Conservation (phyloP, 2,329 filamentous ascomycete genomes). For the Dactylellina cionopaga region DNA sequence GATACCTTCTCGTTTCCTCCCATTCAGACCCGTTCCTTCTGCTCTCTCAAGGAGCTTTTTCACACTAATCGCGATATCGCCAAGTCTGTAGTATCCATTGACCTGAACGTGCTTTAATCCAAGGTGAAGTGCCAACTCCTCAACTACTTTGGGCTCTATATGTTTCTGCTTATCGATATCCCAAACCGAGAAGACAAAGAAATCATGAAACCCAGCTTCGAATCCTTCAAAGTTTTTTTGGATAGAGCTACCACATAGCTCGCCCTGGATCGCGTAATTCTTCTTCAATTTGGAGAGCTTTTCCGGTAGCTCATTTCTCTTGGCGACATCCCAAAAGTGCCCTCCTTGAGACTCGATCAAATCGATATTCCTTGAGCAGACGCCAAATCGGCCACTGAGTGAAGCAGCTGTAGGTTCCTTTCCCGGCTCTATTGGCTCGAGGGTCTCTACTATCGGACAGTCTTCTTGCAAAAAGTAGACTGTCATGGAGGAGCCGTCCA, state of each 20-base stretch:
- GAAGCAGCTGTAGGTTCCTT: slow-evolving; percentile 49
- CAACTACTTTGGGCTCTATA: slow-evolving; percentile 57
- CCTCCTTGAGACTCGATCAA: slow-evolving; percentile 52
- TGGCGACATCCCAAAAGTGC: slow-evolving; percentile 56
- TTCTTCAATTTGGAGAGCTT: slow-evolving; percentile 54
- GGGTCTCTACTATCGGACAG: slow-evolving; percentile 48
- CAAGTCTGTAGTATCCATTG: slow-evolving; percentile 19
- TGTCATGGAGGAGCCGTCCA: slow-evolving; percentile 62
- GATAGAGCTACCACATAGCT: slow-evolving; percentile 58
- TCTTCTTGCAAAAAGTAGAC: slow-evolving; percentile 59
- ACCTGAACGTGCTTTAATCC: slow-evolving; percentile 59
- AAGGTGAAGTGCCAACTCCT: slow-evolving; percentile 56
- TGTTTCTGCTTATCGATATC: slow-evolving; percentile 58
- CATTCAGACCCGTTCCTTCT: slow-evolving; percentile 55
- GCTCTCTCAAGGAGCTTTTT: slow-evolving; percentile 57
- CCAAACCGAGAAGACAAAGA: slow-evolving; percentile 60
- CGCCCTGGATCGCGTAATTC: slow-evolving; percentile 59
- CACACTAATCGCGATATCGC: slow-evolving; percentile 32
- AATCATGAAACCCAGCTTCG: slow-evolving; percentile 55
- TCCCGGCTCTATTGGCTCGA: not conserved
- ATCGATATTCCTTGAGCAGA: slow-evolving; percentile 58
- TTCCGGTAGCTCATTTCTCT: slow-evolving; percentile 53
- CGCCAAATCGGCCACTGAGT: slow-evolving; percentile 58
- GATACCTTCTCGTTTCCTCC: slow-evolving; percentile 57
- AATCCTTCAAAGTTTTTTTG: slow-evolving; percentile 58